A percentile compares a stretch with the other conserved stretches of the same genome.
Evolutionary conservation across 2,329 filamentous ascomycete genomes (phyloP).

Genomic region (Hawksworthiomyces lignivorus): DNA sequence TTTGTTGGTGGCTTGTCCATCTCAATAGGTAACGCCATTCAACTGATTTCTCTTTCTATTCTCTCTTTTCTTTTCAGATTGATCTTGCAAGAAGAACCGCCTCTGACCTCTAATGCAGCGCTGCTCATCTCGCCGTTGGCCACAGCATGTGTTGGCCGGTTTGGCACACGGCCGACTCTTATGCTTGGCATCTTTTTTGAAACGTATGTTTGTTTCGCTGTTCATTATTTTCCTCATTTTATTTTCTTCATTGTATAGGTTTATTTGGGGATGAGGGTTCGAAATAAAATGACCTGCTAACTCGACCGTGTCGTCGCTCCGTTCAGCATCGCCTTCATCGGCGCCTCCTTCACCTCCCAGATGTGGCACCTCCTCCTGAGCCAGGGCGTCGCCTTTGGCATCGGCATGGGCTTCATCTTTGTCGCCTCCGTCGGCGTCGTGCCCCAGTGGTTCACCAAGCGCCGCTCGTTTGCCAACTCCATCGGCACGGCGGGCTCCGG

Average conservation of each 20-base stretch:
- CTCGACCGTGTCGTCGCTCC: neutral
- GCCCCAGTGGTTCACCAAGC: constrained; percentile 66
- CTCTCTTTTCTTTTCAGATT: constrained; percentile 14
- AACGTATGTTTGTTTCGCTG: constrained; percentile 28
- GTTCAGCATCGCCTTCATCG: constrained; percentile 49
- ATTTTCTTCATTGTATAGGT: neutral
- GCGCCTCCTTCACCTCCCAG: constrained; percentile 58
- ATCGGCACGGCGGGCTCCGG: constrained; percentile 63
- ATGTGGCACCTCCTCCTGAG: constrained; percentile 72
- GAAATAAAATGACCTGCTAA: neutral
- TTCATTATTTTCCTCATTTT: neutral
- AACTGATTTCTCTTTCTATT: neutral
- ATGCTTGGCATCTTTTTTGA: constrained; percentile 58
- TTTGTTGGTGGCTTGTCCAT: constrained; percentile 70
- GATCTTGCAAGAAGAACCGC: constrained; percentile 7
- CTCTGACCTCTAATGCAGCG: constrained; percentile 33
- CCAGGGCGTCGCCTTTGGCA: constrained; percentile 70
- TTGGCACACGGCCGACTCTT: constrained; percentile 57
- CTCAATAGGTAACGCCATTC: constrained; percentile 35
- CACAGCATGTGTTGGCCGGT: constrained; percentile 51
- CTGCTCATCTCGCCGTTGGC: constrained; percentile 62
- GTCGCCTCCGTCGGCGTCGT: constrained; percentile 60
- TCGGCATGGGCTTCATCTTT: constrained; percentile 71
- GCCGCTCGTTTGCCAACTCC: constrained; percentile 62
- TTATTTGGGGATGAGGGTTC: no score